Evolutionary conservation across 2,329 filamentous ascomycete species (phyloP).

Genomic region (Escovopsis sp.): DNA sequence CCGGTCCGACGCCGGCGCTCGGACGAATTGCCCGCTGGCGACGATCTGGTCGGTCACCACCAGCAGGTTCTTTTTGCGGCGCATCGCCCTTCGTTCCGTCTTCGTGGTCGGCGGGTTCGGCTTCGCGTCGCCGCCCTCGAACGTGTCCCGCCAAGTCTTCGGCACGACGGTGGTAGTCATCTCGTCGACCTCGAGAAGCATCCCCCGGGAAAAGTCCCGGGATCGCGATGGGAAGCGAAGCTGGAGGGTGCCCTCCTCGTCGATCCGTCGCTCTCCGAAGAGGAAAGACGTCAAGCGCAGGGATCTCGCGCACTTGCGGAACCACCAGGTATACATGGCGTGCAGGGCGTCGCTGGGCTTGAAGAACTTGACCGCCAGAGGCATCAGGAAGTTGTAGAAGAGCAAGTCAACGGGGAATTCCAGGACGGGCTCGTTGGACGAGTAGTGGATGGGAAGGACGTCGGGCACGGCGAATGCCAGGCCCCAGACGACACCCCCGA

Average conservation of each 20-base stretch:
- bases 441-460: conserved; percentile 85
- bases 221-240: conserved; percentile 23
- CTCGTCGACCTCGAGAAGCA: conserved; percentile 32
- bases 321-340: conserved; percentile 90
- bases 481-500: conserved; percentile 94
- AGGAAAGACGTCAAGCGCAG: conserved; percentile 84
- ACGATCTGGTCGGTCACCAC: conserved; percentile 40
- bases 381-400: conserved; percentile 95
- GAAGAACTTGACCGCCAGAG: conserved; percentile 68
- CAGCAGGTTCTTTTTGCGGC: conserved; percentile 28
- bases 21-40: conserved; percentile 68
- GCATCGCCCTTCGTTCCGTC: conserved; percentile 22
- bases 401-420: conserved; percentile 91
- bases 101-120: conserved; percentile 22
- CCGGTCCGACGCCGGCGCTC: conserved; percentile 88
- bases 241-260: conserved; percentile 64
- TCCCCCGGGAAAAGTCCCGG: conserved; percentile 18
- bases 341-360: conserved; percentile 76
- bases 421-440: conserved; percentile 77
- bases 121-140: conserved; percentile 33
- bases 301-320: conserved; percentile 66
- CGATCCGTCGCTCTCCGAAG: conserved; percentile 65
- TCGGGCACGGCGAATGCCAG: conserved; percentile 51
- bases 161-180: conserved; percentile 29
- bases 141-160: conserved; percentile 43